phyloP scores from a whole-genome alignment of 352 stramenopile genomes.

The Pythium sukuiense region DNA sequence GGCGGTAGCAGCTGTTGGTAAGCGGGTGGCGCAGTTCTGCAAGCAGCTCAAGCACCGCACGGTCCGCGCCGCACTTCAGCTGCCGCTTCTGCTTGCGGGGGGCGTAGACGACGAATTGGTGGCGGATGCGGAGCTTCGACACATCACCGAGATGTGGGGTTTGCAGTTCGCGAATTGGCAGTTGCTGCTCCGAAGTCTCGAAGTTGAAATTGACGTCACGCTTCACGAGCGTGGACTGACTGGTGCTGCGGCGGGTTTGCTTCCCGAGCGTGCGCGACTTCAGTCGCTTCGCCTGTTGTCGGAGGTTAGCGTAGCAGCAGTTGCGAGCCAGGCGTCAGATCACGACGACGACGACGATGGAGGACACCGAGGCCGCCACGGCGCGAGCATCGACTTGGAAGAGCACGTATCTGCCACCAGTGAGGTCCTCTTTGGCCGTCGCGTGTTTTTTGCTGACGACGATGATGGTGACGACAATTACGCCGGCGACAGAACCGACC shows the following conservation, averaged over 20 bases:
- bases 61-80: constrained; percentile 41
- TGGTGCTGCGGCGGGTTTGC: constrained; percentile 2
- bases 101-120: constrained; percentile 43
- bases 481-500: neutral
- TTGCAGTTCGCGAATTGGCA: constrained; percentile 52
- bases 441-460: constrained; percentile 72
- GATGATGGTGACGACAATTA: constrained; percentile 26
- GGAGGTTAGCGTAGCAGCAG: constrained; percentile 40
- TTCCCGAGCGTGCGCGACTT: constrained; percentile 46
- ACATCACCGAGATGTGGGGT: constrained; percentile 41
- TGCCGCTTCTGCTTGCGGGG: constrained; percentile 53
- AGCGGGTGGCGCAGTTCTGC: constrained; percentile 54
- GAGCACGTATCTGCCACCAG: constrained; percentile 47
- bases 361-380: constrained; percentile 7
- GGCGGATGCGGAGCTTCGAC: constrained; percentile 54
- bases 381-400: constrained; percentile 38
- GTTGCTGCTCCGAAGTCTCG: constrained; percentile 54
- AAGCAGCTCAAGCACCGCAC: constrained; percentile 49
- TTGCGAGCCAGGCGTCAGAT: neutral
- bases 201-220: constrained; percentile 59
- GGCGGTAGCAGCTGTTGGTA: constrained; percentile 35
- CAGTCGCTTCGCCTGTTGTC: constrained; percentile 62
- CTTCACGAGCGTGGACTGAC: constrained; percentile 42
- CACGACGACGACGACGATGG: neutral
- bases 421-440: constrained; percentile 67